Conservation (phyloP, 768 basidiomycete genomes). For the Leucocoprinus birnbaumii region DNA sequence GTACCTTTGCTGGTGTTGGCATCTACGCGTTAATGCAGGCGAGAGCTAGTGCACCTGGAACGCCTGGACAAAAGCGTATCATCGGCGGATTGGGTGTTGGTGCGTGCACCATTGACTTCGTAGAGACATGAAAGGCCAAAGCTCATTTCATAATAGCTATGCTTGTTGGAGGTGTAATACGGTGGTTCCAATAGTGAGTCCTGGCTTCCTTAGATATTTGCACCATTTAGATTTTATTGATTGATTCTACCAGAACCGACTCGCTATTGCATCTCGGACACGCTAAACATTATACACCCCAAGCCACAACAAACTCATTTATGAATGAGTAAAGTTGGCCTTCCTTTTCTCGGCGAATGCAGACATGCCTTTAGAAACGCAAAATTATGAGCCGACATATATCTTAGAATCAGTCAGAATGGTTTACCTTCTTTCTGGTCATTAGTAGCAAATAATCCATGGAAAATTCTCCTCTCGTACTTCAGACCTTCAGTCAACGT, state of each 20-base stretch:
- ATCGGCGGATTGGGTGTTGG: slow-evolving; percentile 64
- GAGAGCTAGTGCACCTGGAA: slow-evolving; percentile 60
- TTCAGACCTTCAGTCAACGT: slow-evolving; percentile 78
- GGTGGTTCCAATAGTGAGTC: slow-evolving; percentile 34
- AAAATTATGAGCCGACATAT: neutral
- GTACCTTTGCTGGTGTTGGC: slow-evolving; percentile 59
- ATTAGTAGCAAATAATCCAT: slow-evolving; percentile 86
- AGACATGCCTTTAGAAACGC: slow-evolving; percentile 67
- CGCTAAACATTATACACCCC: neutral
- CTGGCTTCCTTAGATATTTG: neutral
- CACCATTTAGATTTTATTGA: neutral
- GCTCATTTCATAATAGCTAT: slow-evolving; percentile 23
- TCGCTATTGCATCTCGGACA: neutral
- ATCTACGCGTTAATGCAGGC: slow-evolving; percentile 67
- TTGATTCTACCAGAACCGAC: neutral
- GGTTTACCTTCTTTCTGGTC: slow-evolving; percentile 92
- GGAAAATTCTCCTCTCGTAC: slow-evolving; percentile 89
- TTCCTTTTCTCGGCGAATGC: slow-evolving; percentile 95
- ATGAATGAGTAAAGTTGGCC: slow-evolving; percentile 72
- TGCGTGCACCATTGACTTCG: slow-evolving; percentile 18
- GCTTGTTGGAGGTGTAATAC: slow-evolving; percentile 33
- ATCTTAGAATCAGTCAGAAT: slow-evolving; percentile 6
- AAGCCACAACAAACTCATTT: slow-evolving; percentile 1
- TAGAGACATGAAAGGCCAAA: neutral
- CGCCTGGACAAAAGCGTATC: slow-evolving; percentile 54